Percentiles rank a stretch among this genome's conserved stretches.
These are phyloP conservation scores for Hebeloma cylindrosporum DNA, from an alignment of 768 basidiomycete genomes.

Conservation along the genomic window DNA sequence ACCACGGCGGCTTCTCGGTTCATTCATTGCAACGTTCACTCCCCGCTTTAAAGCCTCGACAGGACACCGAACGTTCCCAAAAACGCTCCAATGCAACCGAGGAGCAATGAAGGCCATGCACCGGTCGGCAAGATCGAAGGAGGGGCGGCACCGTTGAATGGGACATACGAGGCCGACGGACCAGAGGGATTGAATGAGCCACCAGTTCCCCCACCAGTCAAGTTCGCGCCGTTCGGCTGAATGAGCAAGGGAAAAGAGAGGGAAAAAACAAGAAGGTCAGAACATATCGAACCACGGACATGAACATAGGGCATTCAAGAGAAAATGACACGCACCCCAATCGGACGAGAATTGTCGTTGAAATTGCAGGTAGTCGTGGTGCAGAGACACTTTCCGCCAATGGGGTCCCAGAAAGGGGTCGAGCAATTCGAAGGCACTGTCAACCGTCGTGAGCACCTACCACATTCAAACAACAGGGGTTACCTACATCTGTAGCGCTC, in stretches of 20 bases:
- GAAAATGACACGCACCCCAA: constrained; percentile 48
- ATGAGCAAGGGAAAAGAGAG: constrained; percentile 8
- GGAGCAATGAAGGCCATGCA: constrained; percentile 32
- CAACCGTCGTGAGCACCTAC: no score
- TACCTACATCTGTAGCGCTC: constrained; percentile 56
- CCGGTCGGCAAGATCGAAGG: constrained; percentile 28
- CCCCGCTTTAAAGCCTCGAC: constrained; percentile 20
- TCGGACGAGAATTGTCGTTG: constrained; percentile 58
- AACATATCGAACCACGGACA: background rate
- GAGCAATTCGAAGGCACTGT: constrained; percentile 72
- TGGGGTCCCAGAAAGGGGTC: constrained; percentile 81
- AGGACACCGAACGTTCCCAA: constrained; percentile 33
- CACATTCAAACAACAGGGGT: background rate
- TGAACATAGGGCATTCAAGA: constrained; percentile 1
- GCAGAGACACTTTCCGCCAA: constrained; percentile 65
- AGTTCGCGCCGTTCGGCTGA: constrained; percentile 66
- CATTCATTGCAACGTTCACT: no score
- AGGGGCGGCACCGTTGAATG: constrained; percentile 45
- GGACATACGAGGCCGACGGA: constrained; percentile 38
- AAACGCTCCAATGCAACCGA: constrained; percentile 38
- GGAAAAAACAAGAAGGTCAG: background rate
- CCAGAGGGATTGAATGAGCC: constrained; percentile 27
- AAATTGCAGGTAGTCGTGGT: constrained; percentile 57
- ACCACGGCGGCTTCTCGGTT: no score
- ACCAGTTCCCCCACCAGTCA: constrained; percentile 61